Percentiles rank a stretch among this genome's conserved stretches.
Conservation (phyloP, 805 yeast species). For the Tetrapisispora namnaoensis region DNA sequence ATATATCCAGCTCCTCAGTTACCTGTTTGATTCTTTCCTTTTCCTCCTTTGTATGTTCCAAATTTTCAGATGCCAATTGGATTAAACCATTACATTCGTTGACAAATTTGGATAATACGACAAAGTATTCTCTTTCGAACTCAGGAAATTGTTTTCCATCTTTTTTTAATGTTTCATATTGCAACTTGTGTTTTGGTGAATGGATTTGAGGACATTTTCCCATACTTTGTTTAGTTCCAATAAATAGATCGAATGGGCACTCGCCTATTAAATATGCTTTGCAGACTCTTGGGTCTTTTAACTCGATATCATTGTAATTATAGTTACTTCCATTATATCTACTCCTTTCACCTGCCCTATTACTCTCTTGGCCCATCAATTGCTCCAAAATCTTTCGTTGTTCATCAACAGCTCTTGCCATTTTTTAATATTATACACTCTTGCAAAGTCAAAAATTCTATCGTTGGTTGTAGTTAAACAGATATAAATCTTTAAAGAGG, state of each 20-base stretch:
- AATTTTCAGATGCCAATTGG: constrained; percentile 47
- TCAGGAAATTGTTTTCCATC: constrained; percentile 36
- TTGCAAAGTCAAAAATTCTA: too few species aligned
- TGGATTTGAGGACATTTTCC: constrained; percentile 76
- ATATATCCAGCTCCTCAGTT: constrained; percentile 46
- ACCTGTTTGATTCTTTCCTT: constrained; percentile 45
- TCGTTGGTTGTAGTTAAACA: too few species aligned
- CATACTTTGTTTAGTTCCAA: constrained; percentile 70
- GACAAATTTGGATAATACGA: constrained; percentile 45
- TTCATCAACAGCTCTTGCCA: constrained; percentile 50
- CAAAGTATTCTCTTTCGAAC: constrained; percentile 38
- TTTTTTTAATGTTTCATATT: constrained; percentile 45
- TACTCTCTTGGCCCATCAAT: constrained; percentile 42
- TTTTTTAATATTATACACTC: constrained; percentile 1
- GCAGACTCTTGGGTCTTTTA: constrained; percentile 57
- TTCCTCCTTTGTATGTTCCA: constrained; percentile 65
- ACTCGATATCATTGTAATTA: constrained; percentile 19
- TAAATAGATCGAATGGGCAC: constrained; percentile 78
- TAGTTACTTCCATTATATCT: background rate
- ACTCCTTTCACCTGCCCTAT: background rate
- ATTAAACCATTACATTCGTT: constrained; percentile 60
- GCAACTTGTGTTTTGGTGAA: constrained; percentile 59
- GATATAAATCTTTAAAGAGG: too few species aligned
- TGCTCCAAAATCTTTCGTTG: constrained; percentile 70
- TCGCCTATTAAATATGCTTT: constrained; percentile 73